Percentiles rank a stretch among this genome's conserved stretches.
phyloP scores from a whole-genome alignment of 2,329 filamentous ascomycete genomes.

The Berkeleyomyces basicola region DNA sequence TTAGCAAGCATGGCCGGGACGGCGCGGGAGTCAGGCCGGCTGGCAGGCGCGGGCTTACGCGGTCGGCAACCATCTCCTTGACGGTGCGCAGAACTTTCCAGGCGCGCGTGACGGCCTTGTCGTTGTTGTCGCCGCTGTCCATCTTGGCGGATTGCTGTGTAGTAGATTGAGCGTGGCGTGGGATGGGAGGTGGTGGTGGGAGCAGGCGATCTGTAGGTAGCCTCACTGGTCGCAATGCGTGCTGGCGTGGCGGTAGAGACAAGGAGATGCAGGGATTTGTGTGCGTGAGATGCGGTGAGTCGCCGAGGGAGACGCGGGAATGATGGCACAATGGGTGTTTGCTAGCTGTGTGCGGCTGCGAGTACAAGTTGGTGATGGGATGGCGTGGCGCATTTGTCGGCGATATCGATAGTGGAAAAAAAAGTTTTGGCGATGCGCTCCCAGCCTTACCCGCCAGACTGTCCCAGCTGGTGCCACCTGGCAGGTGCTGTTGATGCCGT shows the following conservation, averaged over 20 bases:
- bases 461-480: neutral
- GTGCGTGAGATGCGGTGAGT: too few species aligned
- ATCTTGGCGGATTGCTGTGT: constrained; percentile 17
- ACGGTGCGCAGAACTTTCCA: constrained; percentile 92
- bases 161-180: neutral
- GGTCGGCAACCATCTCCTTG: constrained; percentile 85
- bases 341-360: neutral
- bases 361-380: neutral
- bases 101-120: constrained; percentile 45
- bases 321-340: too few species aligned
- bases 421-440: constrained; percentile 8
- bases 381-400: neutral
- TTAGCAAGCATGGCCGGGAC: constrained; percentile 90
- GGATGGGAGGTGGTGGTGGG: neutral
- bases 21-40: constrained; percentile 36
- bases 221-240: neutral
- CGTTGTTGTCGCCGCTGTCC: constrained; percentile 25
- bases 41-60: constrained; percentile 44
- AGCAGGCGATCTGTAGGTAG: neutral
- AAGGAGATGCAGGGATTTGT: too few species aligned
- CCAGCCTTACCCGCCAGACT: constrained; percentile 7
- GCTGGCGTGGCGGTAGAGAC: neutral
- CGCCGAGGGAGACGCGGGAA: too few species aligned
- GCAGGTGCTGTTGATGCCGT: neutral
- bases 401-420: constrained; percentile 9